These are phyloP conservation scores for Hypholoma fasciculare DNA, from an alignment of 768 basidiomycete genomes.

Conservation along the genomic window DNA sequence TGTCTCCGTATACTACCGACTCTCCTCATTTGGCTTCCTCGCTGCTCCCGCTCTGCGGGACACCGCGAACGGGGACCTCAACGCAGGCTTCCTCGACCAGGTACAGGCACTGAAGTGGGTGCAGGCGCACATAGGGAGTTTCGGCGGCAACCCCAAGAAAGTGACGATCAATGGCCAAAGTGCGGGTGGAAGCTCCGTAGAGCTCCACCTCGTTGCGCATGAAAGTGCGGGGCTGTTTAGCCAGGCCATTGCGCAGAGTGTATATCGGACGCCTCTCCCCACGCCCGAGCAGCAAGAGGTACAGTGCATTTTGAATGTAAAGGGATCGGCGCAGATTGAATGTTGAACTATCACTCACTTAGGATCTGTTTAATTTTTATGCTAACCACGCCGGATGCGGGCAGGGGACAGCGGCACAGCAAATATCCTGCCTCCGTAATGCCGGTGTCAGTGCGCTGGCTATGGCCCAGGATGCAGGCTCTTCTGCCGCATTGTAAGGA, in stretches of 20 bases:
- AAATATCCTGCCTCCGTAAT: slow-evolving; percentile 48
- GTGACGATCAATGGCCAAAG: slow-evolving; percentile 67
- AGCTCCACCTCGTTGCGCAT: slow-evolving; percentile 56
- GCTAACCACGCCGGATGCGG: slow-evolving; percentile 51
- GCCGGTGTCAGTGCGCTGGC: slow-evolving; percentile 53
- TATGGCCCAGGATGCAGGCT: slow-evolving; percentile 51
- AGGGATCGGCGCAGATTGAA: no score
- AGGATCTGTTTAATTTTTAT: slow-evolving; percentile 57
- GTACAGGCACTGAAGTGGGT: slow-evolving; percentile 66
- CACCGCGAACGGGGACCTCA: slow-evolving; percentile 43
- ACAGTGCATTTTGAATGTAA: slow-evolving; percentile 4
- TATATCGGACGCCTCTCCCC: slow-evolving; percentile 52
- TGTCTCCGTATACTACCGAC: slow-evolving; percentile 67
- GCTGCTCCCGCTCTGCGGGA: slow-evolving; percentile 46
- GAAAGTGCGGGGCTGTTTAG: slow-evolving; percentile 42
- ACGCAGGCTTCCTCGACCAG: slow-evolving; percentile 60
- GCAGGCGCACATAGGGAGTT: slow-evolving; percentile 55
- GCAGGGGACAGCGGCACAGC: slow-evolving; percentile 27
- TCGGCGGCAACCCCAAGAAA: slow-evolving; percentile 61
- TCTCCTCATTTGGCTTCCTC: slow-evolving; percentile 65
- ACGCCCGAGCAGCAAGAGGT: slow-evolving; percentile 54
- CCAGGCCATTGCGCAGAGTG: slow-evolving; percentile 62
- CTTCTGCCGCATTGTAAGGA: slow-evolving; percentile 41
- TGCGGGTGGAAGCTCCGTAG: slow-evolving; percentile 55
- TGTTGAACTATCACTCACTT: no score